Conservation (phyloP, 2,329 filamentous ascomycete species). For the Trichoderma citrinoviride region DNA sequence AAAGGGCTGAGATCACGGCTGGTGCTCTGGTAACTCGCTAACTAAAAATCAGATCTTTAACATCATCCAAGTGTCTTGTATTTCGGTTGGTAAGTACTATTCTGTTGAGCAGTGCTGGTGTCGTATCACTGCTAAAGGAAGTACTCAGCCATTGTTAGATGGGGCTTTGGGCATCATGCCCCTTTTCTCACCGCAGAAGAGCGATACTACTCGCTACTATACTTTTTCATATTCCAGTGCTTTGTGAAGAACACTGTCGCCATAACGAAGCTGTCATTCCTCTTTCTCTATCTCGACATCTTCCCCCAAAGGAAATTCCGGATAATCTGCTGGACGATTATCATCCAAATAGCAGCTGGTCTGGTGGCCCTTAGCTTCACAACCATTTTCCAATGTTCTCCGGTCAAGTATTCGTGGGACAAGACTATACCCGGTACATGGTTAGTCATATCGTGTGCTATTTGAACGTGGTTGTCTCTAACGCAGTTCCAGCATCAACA, state of each 20-base stretch:
- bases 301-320: conserved; percentile 6
- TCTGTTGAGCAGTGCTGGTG: neutral
- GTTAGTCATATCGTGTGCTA: neutral
- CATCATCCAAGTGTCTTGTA: conserved; percentile 1
- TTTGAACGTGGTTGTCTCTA: neutral
- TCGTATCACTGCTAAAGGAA: neutral
- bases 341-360: neutral
- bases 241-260: conserved; percentile 15
- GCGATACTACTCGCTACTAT: conserved; percentile 14
- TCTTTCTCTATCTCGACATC: conserved; percentile 16
- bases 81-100: neutral
- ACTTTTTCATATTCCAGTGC: conserved; percentile 15
- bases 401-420: conserved; percentile 10
- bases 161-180: conserved; percentile 14
- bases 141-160: neutral
- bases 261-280: conserved; percentile 9
- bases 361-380: conserved; percentile 7
- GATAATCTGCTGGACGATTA: conserved; percentile 5
- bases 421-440: conserved; percentile 6
- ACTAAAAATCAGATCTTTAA: neutral
- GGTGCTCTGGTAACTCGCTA: neutral
- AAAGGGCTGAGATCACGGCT: neutral
- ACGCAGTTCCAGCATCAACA: neutral
- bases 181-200: conserved; percentile 5
- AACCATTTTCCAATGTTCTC: conserved; percentile 13